Conservation (phyloP, 306 rosid genomes). For the Betula pendula region DNA sequence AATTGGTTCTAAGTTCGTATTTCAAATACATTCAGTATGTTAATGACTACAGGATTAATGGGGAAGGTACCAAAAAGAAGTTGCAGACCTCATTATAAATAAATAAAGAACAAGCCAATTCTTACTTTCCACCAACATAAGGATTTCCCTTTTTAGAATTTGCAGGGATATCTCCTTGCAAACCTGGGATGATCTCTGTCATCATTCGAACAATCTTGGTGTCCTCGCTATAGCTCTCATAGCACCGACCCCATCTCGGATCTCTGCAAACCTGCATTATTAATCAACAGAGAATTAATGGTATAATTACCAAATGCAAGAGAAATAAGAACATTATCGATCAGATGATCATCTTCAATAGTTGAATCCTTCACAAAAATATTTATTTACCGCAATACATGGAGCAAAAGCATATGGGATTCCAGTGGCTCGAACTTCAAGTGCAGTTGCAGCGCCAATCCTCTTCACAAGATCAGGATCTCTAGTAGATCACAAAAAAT, state of each 20-base stretch:
- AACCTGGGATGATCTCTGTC: constrained; percentile 9
- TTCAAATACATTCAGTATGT: no score
- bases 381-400: constrained; percentile 7
- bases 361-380: neutral
- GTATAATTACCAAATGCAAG: neutral
- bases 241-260: constrained; percentile 20
- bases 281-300: neutral
- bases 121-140: constrained; percentile 14
- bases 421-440: constrained; percentile 25
- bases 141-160: neutral
- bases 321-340: neutral
- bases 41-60: no score
- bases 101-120: no score
- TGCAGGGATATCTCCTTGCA: constrained; percentile 9
- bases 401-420: constrained; percentile 19
- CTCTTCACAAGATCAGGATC: constrained; percentile 3
- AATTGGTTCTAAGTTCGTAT: no score
- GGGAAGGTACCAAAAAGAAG: no score
- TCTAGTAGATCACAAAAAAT: neutral
- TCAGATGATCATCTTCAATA: neutral
- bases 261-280: constrained; percentile 18
- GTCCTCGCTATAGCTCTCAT: constrained; percentile 12
- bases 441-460: constrained; percentile 15
- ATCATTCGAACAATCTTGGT: neutral
- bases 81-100: no score